Conservation (phyloP, 225 moss, liverwort and hornwort species). For the Sphagnum contortum region DNA sequence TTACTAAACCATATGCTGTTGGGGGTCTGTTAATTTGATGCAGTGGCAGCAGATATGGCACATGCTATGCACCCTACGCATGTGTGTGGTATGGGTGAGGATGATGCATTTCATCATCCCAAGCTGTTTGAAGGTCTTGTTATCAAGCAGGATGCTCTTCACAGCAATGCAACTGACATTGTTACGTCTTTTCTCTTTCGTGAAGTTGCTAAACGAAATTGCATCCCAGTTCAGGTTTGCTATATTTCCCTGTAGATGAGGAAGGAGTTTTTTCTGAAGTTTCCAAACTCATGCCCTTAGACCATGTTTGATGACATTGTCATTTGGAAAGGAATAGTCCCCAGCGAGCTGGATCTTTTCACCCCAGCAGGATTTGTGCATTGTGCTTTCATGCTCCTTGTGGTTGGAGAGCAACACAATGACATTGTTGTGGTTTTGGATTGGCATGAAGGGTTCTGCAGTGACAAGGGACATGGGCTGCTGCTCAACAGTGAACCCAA, state of each 20-base stretch:
- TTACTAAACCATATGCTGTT: conserved; percentile 1
- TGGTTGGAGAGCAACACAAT: neutral
- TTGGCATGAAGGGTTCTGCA: conserved; percentile 41
- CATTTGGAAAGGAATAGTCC: no score
- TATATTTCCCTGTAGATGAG: neutral
- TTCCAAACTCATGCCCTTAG: no score
- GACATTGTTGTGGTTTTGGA: neutral
- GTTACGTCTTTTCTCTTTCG: conserved; percentile 71
- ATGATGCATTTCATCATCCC: conserved; percentile 67
- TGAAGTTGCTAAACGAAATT: conserved; percentile 66
- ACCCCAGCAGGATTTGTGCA: no score
- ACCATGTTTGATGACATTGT: no score
- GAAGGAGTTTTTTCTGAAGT: neutral
- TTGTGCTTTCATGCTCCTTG: no score
- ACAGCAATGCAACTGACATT: conserved; percentile 60
- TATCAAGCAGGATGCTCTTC: conserved; percentile 57
- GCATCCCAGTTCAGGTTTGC: conserved; percentile 65
- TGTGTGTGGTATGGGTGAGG: conserved; percentile 38
- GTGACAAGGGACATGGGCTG: conserved; percentile 74
- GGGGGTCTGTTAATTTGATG: conserved; percentile 10
- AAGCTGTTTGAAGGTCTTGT: conserved; percentile 76
- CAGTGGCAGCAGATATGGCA: conserved; percentile 80
- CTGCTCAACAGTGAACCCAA: conserved; percentile 70
- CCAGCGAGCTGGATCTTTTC: no score
- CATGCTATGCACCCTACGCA: conserved; percentile 80